These are phyloP conservation scores for Stagonosporopsis cucurbitacearum DNA, from an alignment of 2,329 filamentous ascomycete genomes.

Conservation along the genomic window DNA sequence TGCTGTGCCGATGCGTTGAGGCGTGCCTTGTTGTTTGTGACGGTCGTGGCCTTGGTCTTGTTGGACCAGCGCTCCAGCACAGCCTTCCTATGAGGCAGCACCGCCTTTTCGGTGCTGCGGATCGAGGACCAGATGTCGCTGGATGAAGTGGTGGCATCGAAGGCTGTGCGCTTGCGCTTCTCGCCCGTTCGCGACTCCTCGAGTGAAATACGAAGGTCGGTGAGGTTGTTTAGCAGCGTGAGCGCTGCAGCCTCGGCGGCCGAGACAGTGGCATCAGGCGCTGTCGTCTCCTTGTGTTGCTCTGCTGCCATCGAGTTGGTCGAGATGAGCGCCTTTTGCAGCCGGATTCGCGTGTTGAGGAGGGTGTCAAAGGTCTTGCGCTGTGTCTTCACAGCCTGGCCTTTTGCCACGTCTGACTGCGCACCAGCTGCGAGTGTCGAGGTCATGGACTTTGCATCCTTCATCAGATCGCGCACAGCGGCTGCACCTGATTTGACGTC, in stretches of 20 bases:
- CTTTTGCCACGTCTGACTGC: constrained; percentile 82
- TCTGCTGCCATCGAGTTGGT: constrained; percentile 67
- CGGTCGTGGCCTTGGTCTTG: constrained; percentile 71
- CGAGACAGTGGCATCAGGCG: constrained; percentile 62
- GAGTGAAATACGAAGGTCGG: constrained; percentile 70
- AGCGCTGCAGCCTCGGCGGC: constrained; percentile 86
- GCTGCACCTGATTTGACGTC: constrained; percentile 49
- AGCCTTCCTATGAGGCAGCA: constrained; percentile 68
- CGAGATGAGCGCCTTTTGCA: constrained; percentile 88
- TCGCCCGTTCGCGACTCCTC: constrained; percentile 59
- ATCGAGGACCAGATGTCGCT: constrained; percentile 76
- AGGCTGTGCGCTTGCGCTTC: constrained; percentile 63
- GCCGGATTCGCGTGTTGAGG: constrained; percentile 85
- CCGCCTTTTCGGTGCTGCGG: constrained; percentile 67
- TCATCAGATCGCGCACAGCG: constrained; percentile 72
- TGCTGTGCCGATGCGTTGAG: constrained; percentile 66
- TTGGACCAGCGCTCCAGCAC: constrained; percentile 89
- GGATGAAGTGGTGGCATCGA: constrained; percentile 64
- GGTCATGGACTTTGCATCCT: constrained; percentile 68
- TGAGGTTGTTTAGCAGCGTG: constrained; percentile 82
- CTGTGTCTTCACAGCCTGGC: constrained; percentile 83
- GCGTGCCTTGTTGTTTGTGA: constrained; percentile 60
- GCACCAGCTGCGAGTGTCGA: constrained; percentile 70
- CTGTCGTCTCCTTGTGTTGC: constrained; percentile 43
- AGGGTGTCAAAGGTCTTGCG: constrained; percentile 85